Base-by-base conservation (phyloP, 257 asterid genomes). In the Eucommia ulmoides region DNA sequence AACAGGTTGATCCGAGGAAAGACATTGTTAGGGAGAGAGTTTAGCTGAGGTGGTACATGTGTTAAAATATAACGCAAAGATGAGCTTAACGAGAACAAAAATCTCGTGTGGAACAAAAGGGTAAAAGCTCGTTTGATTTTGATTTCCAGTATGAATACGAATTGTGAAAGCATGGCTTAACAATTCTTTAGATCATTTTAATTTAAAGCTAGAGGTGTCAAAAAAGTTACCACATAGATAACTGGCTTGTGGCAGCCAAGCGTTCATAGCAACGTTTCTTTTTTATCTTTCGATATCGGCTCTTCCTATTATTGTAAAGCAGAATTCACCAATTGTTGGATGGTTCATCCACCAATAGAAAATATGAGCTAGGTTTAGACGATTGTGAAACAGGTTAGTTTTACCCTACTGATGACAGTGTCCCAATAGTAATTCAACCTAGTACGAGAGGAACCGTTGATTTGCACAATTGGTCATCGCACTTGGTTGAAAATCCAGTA, bases 11-110 rank as follows among this genome's bases (percentile, higher is more conserved):
- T 70, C 69, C 59, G 71, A 74, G 74, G 67, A 68, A 76, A 76
- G 81, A 77, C 81, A 69, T 73, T 66, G 66, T 70, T 72, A 70
- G 74, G 76, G 60, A 68, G 74, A 75, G 76, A 71, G 75, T 75
- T 74, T 74, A 61, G 81, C 68, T 74, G 78, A 72, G 81, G 81
- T 60, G 73, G 68, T 72, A 71, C 78, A 74, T 70, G 63, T 74
- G 19, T 29, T 29, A 29, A 29, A 29, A 29, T 5, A 29, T 29
- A 29, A 29, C 12, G 38, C 38, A 29, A 29, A 29, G 38, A 29
- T 29, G 38, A 29, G 38, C 38, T 29, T 12, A 29, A 29, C 38
- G 12, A 29, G 7, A 45, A 45, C 50, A 45, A 21, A 45, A 45
- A 45, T 45, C 50, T 45, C 50, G 50, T 45, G 50, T 45, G 50